phyloP scores from a whole-genome alignment of 2,329 filamentous ascomycete genomes.

The Verticillium dahliae region DNA sequence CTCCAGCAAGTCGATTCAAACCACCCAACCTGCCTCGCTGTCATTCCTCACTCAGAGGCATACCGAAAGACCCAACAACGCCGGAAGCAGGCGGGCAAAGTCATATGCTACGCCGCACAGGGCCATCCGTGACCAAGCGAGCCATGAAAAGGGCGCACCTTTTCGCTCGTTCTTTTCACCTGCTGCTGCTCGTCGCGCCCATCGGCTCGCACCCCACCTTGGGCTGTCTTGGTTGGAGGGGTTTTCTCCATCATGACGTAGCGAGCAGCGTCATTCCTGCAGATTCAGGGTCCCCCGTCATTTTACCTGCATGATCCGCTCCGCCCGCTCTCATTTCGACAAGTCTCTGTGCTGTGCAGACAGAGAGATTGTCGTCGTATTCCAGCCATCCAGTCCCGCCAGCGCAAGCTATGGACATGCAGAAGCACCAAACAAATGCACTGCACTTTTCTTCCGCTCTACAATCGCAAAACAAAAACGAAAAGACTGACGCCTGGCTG shows the following conservation, averaged over 20 bases:
- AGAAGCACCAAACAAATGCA: not conserved
- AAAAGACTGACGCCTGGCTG: not conserved
- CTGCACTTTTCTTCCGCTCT: not conserved
- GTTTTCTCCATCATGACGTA: conserved; percentile 1
- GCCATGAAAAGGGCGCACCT: not conserved
- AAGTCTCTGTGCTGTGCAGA: too few relatives aligned
- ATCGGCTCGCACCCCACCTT: not conserved
- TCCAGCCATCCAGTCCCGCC: too few relatives aligned
- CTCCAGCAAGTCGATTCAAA: too few relatives aligned
- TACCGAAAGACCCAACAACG: too few relatives aligned
- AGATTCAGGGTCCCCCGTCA: conserved; percentile 1
- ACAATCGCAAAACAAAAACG: not conserved
- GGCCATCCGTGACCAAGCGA: not conserved
- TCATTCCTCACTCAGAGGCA: too few relatives aligned
- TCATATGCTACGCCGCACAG: not conserved
- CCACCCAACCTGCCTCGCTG: too few relatives aligned
- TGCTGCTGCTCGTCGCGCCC: not conserved
- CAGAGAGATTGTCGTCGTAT: too few relatives aligned
- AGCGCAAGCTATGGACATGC: too few relatives aligned
- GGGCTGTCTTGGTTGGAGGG: not conserved
- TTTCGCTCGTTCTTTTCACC: not conserved
- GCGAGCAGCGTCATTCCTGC: not conserved
- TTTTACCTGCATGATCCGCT: not conserved
- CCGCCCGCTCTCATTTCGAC: not conserved
- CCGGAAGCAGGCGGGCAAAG: too few relatives aligned